phyloP scores from a whole-genome alignment of 495 filamentous ascomycete genomes.

The Pyrenula aspistea region DNA sequence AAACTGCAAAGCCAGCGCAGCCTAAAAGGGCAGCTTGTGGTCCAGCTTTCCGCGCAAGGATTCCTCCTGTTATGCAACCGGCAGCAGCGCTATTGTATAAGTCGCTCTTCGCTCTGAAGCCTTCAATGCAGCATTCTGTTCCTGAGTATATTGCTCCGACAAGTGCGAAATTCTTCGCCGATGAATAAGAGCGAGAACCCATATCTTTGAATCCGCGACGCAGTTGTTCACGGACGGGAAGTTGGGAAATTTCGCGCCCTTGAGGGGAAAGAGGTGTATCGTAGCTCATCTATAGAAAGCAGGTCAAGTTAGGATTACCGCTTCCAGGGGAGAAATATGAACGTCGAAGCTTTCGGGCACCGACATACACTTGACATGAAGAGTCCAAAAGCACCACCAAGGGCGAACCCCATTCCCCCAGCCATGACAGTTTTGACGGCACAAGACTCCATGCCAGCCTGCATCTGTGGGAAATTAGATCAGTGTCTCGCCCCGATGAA shows the following conservation, averaged over 20 bases:
- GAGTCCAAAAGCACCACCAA: conserved; percentile 84
- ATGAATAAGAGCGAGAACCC: conserved; percentile 70
- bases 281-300: conserved; percentile 66
- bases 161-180: conserved; percentile 88
- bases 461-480: conserved; percentile 41
- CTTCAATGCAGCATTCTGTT: conserved; percentile 93
- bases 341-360: too few species aligned
- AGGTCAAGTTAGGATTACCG: too few species aligned
- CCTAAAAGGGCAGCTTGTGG: conserved; percentile 83
- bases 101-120: conserved; percentile 84
- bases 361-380: conserved; percentile 82
- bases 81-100: conserved; percentile 76
- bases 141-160: conserved; percentile 84
- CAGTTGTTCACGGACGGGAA: conserved; percentile 75
- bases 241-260: conserved; percentile 48
- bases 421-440: conserved; percentile 70
- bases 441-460: conserved; percentile 78
- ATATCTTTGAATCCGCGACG: conserved; percentile 84
- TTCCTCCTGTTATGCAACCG: conserved; percentile 85
- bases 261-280: conserved; percentile 64
- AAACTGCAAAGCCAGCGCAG: conserved; percentile 91
- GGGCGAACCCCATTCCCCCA: conserved; percentile 77
- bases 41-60: conserved; percentile 70
- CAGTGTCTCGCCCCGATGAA: too few species aligned
- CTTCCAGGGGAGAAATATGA: too few species aligned